Base-by-base conservation (phyloP, 148 eudicot genomes). In the Cornus controversa region DNA sequence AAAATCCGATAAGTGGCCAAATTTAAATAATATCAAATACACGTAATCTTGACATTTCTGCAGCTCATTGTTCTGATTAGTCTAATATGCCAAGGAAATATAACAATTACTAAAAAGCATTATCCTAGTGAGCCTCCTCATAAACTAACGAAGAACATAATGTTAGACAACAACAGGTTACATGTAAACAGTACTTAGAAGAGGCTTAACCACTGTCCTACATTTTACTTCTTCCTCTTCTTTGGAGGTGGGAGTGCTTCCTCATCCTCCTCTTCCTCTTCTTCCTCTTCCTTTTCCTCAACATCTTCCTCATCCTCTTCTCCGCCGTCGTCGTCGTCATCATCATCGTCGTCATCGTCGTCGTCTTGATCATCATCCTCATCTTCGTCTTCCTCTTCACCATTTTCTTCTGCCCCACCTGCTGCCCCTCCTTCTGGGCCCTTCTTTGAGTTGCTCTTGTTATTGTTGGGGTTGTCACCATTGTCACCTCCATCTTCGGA, bases 241-340 rank as follows among this genome's bases (percentile, higher is more conserved):
- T 78, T 82, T 20, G 84, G 84, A 18, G 84, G 84, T 34, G 78
- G 81, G 65, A 82, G 75, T 74, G 72, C 84, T 53, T 82, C 78
- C n/a, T 82, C 84, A 2, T 60, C 80, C 2, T 78, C 84, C 0
- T 81, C 83, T 2, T 81, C 83, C 4, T 72, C 76, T 0, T 77
- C 81, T 6, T 67, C 84, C 18, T 77, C 72, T 7, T 58, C 78
- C 0, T 37, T 81, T 0, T 67, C 80, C 0, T 76, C 80, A 0
- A 72, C 84, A 3, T 50, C 72, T 11, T 66, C 78, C 0, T 37
- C 84, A 0, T 63, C 81, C 2, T 23, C 75, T 7, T 31, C 80
- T 0, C 73, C 84, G 0, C 76, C 79, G 0, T 67, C 80, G 0
- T 76, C 80, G 0, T 83, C 75, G 0, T 69, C 78, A 0, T 78